A percentile compares a stretch with the other conserved stretches of the same genome.
Evolutionary conservation across 352 stramenopile species (phyloP).

Genomic region (Phytophthora nicotianae): DNA sequence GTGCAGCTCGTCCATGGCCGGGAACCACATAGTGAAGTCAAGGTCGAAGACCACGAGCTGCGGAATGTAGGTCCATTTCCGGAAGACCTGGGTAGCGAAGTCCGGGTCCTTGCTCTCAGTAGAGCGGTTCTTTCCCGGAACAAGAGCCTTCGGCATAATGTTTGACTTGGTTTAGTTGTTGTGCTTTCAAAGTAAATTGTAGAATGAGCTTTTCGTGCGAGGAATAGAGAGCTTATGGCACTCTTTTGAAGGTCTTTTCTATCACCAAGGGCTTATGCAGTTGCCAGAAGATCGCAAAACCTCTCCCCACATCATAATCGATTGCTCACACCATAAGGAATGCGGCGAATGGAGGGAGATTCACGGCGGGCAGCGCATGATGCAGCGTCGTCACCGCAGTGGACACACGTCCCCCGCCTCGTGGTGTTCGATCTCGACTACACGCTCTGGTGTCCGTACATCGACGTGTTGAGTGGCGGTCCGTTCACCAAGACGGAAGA

Average conservation of each 20-base stretch:
- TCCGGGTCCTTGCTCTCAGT: neutral
- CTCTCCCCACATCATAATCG: neutral
- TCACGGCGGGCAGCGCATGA: neutral
- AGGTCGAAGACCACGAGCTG: slow-evolving; percentile 27
- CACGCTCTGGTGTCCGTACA: slow-evolving; percentile 82
- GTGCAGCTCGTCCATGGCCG: slow-evolving; percentile 84
- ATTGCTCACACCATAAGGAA: neutral
- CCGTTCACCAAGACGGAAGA: slow-evolving; percentile 69
- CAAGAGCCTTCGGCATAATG: neutral
- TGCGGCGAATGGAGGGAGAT: neutral
- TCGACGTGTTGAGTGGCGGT: slow-evolving; percentile 73
- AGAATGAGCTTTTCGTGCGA: neutral
- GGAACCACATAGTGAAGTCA: slow-evolving; percentile 76
- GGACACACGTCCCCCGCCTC: slow-evolving; percentile 58
- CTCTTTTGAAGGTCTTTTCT: neutral
- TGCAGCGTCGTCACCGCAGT: slow-evolving; percentile 27
- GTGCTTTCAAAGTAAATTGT: neutral
- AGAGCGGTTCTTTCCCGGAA: neutral
- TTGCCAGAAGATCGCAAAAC: neutral
- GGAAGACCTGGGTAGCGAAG: neutral
- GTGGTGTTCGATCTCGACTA: slow-evolving; percentile 84
- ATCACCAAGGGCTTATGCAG: neutral
- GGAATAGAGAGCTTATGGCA: neutral
- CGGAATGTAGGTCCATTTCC: slow-evolving; percentile 54
- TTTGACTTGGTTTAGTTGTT: neutral